Evolutionary conservation across 257 asterid genomes (phyloP).

Genomic region (Gentiana dahurica): DNA sequence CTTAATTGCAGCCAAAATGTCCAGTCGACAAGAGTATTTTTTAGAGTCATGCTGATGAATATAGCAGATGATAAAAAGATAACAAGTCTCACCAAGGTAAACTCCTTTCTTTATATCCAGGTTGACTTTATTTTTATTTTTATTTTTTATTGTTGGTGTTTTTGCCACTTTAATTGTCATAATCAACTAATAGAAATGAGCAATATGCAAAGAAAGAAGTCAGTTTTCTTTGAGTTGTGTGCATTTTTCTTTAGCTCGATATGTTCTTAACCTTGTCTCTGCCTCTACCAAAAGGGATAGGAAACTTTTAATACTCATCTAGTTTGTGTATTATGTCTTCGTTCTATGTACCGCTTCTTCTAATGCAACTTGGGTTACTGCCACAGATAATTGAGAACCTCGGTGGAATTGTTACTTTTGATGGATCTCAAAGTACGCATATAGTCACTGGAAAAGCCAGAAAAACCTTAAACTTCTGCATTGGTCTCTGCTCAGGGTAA

Average conservation of each 20-base stretch:
- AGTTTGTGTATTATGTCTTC: background rate
- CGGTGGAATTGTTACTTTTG: conserved; percentile 77
- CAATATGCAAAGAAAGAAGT: conserved; percentile 1
- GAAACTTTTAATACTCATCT: too few species aligned
- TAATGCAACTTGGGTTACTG: conserved; percentile 13
- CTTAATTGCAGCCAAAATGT: conserved; percentile 14
- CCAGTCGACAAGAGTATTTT: conserved; percentile 18
- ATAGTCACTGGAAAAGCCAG: conserved; percentile 78
- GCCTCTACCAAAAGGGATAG: background rate
- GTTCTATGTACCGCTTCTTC: conserved; percentile 2
- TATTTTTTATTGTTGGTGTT: too few species aligned
- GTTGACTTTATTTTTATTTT: background rate
- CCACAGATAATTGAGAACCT: conserved; percentile 63
- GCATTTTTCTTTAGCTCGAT: background rate
- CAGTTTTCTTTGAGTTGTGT: too few species aligned
- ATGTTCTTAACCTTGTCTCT: background rate
- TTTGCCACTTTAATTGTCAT: background rate
- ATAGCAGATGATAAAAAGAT: conserved; percentile 78
- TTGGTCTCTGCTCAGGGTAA: conserved; percentile 94
- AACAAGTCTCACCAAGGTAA: conserved; percentile 63
- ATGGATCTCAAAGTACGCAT: conserved; percentile 73
- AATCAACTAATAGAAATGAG: background rate
- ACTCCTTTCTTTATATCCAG: background rate
- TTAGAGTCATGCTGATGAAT: conserved; percentile 71
- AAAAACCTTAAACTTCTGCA: conserved; percentile 71